Percentiles rank a stretch among this genome's conserved stretches.
These are phyloP conservation scores for Mrakia hoshinonis DNA, from an alignment of 768 basidiomycete genomes.

Conservation along the genomic window DNA sequence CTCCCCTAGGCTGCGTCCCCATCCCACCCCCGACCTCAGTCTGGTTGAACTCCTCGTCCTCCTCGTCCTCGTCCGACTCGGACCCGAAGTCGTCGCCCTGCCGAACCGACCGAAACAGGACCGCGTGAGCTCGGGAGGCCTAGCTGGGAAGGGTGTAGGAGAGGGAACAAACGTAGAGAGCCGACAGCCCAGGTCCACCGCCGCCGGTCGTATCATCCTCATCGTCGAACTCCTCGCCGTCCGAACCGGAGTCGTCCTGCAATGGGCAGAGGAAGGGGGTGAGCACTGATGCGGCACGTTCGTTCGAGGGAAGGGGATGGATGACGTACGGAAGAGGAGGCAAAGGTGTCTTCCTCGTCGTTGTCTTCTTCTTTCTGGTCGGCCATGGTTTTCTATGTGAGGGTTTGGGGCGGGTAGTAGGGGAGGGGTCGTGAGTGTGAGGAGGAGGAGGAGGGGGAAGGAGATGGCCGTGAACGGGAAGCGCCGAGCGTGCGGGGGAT, in stretches of 20 bases:
- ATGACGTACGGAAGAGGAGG: background rate
- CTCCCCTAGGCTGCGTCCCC: too few relatives aligned
- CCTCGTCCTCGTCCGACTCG: background rate
- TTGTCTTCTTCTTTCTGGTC: background rate
- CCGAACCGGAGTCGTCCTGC: background rate
- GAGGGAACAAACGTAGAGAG: too few relatives aligned
- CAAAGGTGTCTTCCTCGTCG: background rate
- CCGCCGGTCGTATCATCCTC: background rate
- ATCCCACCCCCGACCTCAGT: too few relatives aligned
- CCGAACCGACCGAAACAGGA: background rate
- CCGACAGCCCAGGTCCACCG: background rate
- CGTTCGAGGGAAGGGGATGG: background rate
- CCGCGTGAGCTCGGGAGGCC: too few relatives aligned
- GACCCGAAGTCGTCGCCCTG: background rate
- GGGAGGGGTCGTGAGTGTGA: background rate
- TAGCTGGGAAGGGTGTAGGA: too few relatives aligned
- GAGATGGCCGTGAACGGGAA: background rate
- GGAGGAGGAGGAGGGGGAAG: conserved; percentile 4
- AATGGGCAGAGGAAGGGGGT: background rate
- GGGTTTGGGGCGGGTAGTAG: background rate
- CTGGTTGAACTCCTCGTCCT: background rate
- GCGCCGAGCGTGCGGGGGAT: too few relatives aligned
- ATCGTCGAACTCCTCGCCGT: background rate
- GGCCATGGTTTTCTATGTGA: background rate
- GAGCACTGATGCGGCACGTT: background rate